Evolutionary conservation across 345 rosid genomes (phyloP).

Genomic region (Schrenkiella parvula): DNA sequence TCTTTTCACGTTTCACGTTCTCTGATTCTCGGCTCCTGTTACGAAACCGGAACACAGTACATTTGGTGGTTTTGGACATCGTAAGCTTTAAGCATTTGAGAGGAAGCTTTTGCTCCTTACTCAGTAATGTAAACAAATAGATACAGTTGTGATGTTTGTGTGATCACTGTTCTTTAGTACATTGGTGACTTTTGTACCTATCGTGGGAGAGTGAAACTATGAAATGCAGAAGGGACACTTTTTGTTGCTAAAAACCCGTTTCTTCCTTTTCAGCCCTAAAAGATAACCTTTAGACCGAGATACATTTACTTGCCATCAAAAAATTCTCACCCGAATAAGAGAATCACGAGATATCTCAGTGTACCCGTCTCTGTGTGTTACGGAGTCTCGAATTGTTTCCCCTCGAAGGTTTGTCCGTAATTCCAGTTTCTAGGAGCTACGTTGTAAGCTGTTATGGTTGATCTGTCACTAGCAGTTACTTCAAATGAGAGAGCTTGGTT

Average conservation of each 20-base stretch:
- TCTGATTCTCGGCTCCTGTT: not conserved
- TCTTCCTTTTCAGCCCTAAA: constrained; percentile 9
- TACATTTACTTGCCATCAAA: constrained; percentile 15
- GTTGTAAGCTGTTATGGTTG: constrained; percentile 69
- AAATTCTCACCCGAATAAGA: not conserved
- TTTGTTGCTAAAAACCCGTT: not conserved
- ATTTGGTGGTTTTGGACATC: not conserved
- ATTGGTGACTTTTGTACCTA: constrained; percentile 13
- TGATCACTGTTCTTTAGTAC: constrained; percentile 21
- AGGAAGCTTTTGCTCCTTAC: constrained; percentile 13
- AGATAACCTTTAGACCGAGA: constrained; percentile 11
- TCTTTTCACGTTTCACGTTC: not conserved
- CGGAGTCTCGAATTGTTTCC: constrained; percentile 75
- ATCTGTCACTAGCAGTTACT: constrained; percentile 61
- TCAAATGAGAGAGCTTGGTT: constrained; percentile 92
- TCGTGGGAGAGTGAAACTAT: constrained; percentile 6
- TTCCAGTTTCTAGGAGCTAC: constrained; percentile 84
- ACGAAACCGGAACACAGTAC: not conserved
- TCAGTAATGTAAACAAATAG: constrained; percentile 21
- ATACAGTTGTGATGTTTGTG: constrained; percentile 12
- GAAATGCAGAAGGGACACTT: not conserved
- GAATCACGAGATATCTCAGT: not conserved
- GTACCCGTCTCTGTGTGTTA: not conserved
- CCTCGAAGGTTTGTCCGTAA: constrained; percentile 89
- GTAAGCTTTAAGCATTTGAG: not conserved